These are phyloP conservation scores for Vachellia collinsii DNA, from an alignment of 306 rosid genomes.

Conservation along the genomic window DNA sequence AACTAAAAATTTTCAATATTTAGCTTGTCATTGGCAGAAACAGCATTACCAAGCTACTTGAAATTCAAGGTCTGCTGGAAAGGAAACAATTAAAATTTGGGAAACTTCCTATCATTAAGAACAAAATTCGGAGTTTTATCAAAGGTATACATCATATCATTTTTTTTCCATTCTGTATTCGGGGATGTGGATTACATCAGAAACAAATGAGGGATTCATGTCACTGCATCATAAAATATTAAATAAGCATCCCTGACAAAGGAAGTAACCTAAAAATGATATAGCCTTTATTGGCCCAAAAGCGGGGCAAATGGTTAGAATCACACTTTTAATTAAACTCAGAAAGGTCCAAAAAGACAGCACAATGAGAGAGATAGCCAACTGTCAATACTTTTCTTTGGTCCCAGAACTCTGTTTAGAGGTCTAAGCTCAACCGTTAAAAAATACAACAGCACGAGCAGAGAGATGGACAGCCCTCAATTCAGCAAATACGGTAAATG, in stretches of 20 bases:
- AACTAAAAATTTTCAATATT: conserved; percentile 4
- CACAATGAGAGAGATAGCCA: background rate
- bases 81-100: background rate
- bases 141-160: background rate
- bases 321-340: background rate
- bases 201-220: conserved; percentile 6
- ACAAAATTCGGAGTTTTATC: background rate
- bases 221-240: background rate
- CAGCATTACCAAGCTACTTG: background rate
- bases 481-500: background rate
- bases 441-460: background rate
- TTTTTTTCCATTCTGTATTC: background rate
- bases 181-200: background rate
- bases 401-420: background rate
- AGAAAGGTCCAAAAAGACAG: background rate
- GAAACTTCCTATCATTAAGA: background rate
- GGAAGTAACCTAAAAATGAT: background rate
- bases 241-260: background rate
- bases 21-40: conserved; percentile 10
- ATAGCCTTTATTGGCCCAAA: background rate
- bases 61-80: background rate
- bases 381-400: background rate
- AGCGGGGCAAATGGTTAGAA: background rate
- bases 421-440: background rate
- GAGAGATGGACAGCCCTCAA: background rate